These are phyloP conservation scores for Sinapis alba DNA, from an alignment of 441 rosid genomes.

Conservation along the genomic window DNA sequence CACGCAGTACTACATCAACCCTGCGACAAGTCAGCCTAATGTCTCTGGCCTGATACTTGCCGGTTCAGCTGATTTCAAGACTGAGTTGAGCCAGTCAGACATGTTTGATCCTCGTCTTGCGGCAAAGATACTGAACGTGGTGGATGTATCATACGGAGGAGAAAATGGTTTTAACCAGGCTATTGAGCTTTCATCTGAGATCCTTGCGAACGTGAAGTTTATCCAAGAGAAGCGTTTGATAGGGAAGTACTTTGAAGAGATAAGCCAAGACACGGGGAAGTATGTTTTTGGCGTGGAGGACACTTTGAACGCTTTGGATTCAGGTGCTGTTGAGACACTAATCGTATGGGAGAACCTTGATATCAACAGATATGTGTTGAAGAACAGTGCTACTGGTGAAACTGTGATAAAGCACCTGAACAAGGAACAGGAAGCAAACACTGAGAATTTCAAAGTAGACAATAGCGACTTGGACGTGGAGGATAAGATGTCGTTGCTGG, in stretches of 20 bases:
- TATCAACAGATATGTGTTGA: constrained; percentile 54
- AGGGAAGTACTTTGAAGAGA: constrained; percentile 33
- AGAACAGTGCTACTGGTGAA: constrained; percentile 57
- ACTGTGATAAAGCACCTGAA: constrained; percentile 55
- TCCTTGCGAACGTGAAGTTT: constrained; percentile 75
- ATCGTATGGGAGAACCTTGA: constrained; percentile 66
- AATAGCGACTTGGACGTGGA: constrained; percentile 61
- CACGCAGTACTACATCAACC: constrained; percentile 71
- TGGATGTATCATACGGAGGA: constrained; percentile 84
- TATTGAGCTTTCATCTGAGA: constrained; percentile 77
- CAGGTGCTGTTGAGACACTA: constrained; percentile 14
- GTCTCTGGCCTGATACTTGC: constrained; percentile 81
- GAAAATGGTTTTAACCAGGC: constrained; percentile 89
- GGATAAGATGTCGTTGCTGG: constrained; percentile 65
- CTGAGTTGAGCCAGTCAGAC: constrained; percentile 84
- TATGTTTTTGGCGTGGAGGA: constrained; percentile 22
- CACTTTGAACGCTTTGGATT: constrained; percentile 31
- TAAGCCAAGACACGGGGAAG: constrained; percentile 29
- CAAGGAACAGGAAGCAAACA: constrained; percentile 71
- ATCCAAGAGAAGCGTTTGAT: constrained; percentile 72
- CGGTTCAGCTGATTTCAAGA: constrained; percentile 89
- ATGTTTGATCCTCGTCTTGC: constrained; percentile 86
- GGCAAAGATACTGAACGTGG: constrained; percentile 78
- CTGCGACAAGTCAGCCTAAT: constrained; percentile 81
- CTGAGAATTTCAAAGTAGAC: constrained; percentile 49